phyloP scores from a whole-genome alignment of 352 stramenopile species.

The Pythium folliculosum region DNA sequence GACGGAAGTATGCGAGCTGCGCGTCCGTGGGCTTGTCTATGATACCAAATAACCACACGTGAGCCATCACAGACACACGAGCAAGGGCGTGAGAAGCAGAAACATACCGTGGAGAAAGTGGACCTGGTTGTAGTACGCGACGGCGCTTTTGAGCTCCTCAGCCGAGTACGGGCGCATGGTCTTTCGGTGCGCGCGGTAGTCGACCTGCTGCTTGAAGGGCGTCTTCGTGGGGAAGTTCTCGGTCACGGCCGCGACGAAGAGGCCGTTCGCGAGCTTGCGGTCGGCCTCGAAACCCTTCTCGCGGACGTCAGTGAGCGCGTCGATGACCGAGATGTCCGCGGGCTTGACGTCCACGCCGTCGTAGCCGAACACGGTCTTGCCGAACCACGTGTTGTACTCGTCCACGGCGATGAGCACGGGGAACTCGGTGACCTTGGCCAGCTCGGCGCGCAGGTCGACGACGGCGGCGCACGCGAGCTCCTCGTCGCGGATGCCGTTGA shows the following conservation, averaged over 20 bases:
- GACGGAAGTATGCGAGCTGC: constrained; percentile 78
- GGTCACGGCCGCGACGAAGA: constrained; percentile 81
- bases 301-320: constrained; percentile 72
- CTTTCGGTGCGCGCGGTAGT: constrained; percentile 72
- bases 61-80: too few relatives aligned
- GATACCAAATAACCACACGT: constrained; percentile 29
- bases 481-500: constrained; percentile 80
- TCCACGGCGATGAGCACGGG: constrained; percentile 86
- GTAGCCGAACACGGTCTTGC: constrained; percentile 86
- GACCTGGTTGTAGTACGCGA: constrained; percentile 88
- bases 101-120: constrained; percentile 63
- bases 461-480: constrained; percentile 80
- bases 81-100: too few relatives aligned
- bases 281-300: constrained; percentile 55
- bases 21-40: constrained; percentile 71
- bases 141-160: constrained; percentile 72
- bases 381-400: constrained; percentile 89
- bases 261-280: constrained; percentile 74
- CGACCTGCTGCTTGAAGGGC: constrained; percentile 82
- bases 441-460: constrained; percentile 76
- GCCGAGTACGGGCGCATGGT: constrained; percentile 79
- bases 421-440: constrained; percentile 81
- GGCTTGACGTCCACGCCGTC: constrained; percentile 74
- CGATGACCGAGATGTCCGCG: constrained; percentile 81
- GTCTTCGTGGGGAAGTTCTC: constrained; percentile 82